Evolutionary conservation across 768 basidiomycete genomes (phyloP).

Genomic region (Crucibulum laeve): DNA sequence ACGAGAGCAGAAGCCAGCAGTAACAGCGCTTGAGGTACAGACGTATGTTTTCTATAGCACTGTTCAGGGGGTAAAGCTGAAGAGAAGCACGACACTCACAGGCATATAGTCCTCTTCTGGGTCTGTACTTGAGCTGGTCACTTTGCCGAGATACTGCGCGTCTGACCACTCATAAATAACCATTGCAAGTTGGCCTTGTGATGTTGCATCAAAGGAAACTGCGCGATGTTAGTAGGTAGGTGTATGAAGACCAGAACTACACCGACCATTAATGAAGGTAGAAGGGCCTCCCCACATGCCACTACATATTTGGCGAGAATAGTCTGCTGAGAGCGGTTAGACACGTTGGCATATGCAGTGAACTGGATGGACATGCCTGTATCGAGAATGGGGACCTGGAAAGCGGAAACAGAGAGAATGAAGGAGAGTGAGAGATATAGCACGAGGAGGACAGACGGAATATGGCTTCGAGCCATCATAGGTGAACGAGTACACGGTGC

Average conservation of each 20-base stretch:
- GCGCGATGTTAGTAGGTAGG: constrained; percentile 6
- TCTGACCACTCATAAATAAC: constrained; percentile 97
- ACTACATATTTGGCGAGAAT: constrained; percentile 86
- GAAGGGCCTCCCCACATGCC: constrained; percentile 87
- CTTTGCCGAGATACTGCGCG: constrained; percentile 74
- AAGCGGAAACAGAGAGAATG: constrained; percentile 37
- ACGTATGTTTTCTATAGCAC: constrained; percentile 73
- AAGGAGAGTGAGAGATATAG: constrained; percentile 26
- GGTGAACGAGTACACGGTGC: not conserved
- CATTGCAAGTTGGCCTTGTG: constrained; percentile 87
- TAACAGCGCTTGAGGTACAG: constrained; percentile 81
- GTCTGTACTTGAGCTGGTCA: constrained; percentile 35
- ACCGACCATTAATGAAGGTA: constrained; percentile 80
- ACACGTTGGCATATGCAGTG: constrained; percentile 4
- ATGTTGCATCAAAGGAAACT: constrained; percentile 77
- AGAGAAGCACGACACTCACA: constrained; percentile 40
- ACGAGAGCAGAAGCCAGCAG: constrained; percentile 62
- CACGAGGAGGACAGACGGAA: constrained; percentile 13
- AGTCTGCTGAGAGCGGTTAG: constrained; percentile 38
- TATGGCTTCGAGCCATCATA: not conserved
- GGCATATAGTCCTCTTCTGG: constrained; percentile 50
- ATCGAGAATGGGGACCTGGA: constrained; percentile 64
- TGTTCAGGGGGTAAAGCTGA: constrained; percentile 8
- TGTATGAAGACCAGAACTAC: not conserved
- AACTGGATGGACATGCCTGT: constrained; percentile 33